Percentiles rank a stretch among this genome's conserved stretches.
Evolutionary conservation across 2,329 filamentous ascomycete species (phyloP).

Genomic region (Ceratocystis colombiana): DNA sequence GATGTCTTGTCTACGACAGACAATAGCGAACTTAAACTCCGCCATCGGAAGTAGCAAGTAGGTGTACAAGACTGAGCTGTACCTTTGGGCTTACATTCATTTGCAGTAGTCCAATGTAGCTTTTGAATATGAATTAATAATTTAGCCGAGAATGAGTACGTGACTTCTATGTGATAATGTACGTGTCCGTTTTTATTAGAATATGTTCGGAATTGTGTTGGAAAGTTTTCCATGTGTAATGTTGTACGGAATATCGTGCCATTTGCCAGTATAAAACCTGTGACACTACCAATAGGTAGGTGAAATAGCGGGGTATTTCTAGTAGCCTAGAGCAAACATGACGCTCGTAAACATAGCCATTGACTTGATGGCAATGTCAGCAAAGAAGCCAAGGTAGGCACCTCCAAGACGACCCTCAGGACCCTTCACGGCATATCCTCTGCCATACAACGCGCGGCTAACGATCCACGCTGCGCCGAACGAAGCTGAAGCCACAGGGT

Average conservation of each 20-base stretch:
- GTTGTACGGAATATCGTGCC: too few relatives aligned
- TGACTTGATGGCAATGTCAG: slow-evolving; percentile 35
- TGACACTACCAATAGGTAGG: not conserved
- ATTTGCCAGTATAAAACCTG: not conserved
- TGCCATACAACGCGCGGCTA: slow-evolving; percentile 44
- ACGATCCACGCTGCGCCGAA: slow-evolving; percentile 46
- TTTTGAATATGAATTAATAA: not conserved
- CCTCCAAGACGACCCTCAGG: slow-evolving; percentile 40
- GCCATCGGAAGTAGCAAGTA: not conserved
- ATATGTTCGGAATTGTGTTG: not conserved
- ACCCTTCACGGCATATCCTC: slow-evolving; percentile 43
- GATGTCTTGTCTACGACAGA: slow-evolving; percentile 20
- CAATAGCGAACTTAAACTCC: slow-evolving; percentile 16
- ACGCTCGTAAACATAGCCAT: slow-evolving; percentile 39
- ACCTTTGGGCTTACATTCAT: too few relatives aligned
- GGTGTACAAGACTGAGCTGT: too few relatives aligned
- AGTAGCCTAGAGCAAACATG: slow-evolving; percentile 33
- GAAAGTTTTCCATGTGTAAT: too few relatives aligned
- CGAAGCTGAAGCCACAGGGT: slow-evolving; percentile 41
- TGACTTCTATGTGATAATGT: too few relatives aligned
- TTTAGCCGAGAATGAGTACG: too few relatives aligned
- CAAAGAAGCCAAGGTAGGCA: slow-evolving; percentile 32
- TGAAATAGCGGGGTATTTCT: slow-evolving; percentile 26
- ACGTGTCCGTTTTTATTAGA: too few relatives aligned
- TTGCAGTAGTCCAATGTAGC: not conserved